Base-by-base conservation (phyloP, 2,329 filamentous ascomycete genomes). In the Nothomitra cinnamomea region DNA sequence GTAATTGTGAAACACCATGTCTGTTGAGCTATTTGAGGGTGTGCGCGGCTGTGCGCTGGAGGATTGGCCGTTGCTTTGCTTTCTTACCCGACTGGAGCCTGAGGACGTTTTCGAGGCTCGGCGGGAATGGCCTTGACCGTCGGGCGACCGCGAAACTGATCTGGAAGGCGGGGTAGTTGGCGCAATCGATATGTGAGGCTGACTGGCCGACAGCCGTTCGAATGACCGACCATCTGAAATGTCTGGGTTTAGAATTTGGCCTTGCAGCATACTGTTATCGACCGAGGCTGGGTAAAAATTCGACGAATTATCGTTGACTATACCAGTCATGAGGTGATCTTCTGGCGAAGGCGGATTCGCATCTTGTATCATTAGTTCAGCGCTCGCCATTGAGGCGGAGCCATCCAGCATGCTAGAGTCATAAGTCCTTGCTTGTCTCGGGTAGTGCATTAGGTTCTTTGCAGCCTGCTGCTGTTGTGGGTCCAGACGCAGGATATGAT, bases 1-100 rank as follows among this genome's bases (percentile, higher is more conserved):
- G 68, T 85, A 95, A 67, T 96, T 96, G 58, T 95, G 86, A 63
- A 96, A 96, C 25, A 42, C 41, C 5, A 53, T 43, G 1, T 41
- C 52, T 12, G 8, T 13, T n/a, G 52, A 32, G 10, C 32, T 24
- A 10, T 17, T 35, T 24, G 45, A 25, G 2, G 45, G 45, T 5
- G 25, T 35, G 10, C 45, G 45, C 45, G 24, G 24, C 13, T 49
- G 45, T 28, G n/a, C 45, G 25, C 24, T 35, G n/a, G 45, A 49
- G n/a, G 25, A 49, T 10, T 7, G 15, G 21, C 43, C 43, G 22
- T 17, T 17, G 24, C 24, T 49, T 6, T 35, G 25, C 32, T 49
- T 49, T 17, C 45, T 32, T 5, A 49, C 45, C 15, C 45, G 45
- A 28, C 1, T 49, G 13, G 45, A 49, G 5, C 43, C 43, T 15